Conservation (phyloP, 139 green algal species). For the Chlorella sp. region DNA sequence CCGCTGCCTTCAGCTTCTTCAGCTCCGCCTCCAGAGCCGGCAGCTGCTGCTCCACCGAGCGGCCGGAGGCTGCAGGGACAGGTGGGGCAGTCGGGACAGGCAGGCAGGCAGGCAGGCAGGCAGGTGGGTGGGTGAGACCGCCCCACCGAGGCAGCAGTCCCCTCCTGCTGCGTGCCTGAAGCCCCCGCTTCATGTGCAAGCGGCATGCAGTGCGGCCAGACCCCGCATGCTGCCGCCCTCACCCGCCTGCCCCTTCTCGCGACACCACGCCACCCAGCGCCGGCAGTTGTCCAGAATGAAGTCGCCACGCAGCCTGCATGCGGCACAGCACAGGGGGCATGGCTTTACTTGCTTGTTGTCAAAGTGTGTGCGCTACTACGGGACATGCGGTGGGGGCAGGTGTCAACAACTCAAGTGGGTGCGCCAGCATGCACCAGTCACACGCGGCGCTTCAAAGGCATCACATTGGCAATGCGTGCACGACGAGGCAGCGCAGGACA, state of each 20-base stretch:
- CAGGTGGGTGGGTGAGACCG: background rate
- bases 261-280: conserved; percentile 29
- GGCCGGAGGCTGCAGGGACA: background rate
- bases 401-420: too few species aligned
- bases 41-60: conserved; percentile 21
- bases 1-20: conserved; percentile 8
- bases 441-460: too few species aligned
- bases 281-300: conserved; percentile 29
- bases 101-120: background rate
- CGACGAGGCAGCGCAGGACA: too few species aligned
- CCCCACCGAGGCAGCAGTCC: background rate
- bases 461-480: too few species aligned
- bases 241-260: conserved; percentile 25
- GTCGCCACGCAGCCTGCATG: conserved; percentile 22
- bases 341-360: background rate
- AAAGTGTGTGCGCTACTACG: background rate
- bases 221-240: background rate
- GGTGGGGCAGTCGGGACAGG: too few species aligned
- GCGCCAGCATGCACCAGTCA: too few species aligned
- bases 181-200: background rate
- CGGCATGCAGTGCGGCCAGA: too few species aligned
- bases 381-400: background rate
- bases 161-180: background rate
- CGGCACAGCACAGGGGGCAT: background rate
- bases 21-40: conserved; percentile 16